Evolutionary conservation across 371 early-diverging fungal species (phyloP).

Genomic region (Rhizopus delemar): DNA sequence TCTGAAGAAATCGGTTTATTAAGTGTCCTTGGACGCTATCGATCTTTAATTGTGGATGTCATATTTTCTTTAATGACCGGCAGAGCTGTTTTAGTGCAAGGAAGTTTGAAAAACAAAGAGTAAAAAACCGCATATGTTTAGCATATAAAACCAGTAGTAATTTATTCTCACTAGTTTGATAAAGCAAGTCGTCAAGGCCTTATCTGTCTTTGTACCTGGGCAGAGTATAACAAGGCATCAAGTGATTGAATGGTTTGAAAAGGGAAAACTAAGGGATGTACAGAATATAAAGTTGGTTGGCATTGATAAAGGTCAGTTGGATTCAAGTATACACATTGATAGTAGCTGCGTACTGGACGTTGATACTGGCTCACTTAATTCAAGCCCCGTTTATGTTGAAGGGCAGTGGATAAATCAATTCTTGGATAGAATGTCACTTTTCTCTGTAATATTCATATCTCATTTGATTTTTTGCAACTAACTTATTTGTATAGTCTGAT

Average conservation of each 20-base stretch:
- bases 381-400: conserved; percentile 48
- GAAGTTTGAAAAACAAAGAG: conserved; percentile 28
- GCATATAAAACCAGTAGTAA: not conserved
- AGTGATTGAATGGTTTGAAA: conserved; percentile 37
- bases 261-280: conserved; percentile 27
- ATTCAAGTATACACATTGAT: conserved; percentile 37
- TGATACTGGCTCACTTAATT: conserved; percentile 33
- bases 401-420: conserved; percentile 50
- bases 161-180: conserved; percentile 23
- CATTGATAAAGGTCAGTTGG: conserved; percentile 26
- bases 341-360: conserved; percentile 42
- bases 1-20: conserved; percentile 8
- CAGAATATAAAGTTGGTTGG: conserved; percentile 41
- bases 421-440: conserved; percentile 25
- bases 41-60: conserved; percentile 32
- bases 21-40: conserved; percentile 12
- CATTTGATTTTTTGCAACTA: not conserved
- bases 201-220: conserved; percentile 46
- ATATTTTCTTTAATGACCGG: conserved; percentile 48
- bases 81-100: conserved; percentile 40
- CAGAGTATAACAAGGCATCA: conserved; percentile 26
- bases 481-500: conserved; percentile 25
- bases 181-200: conserved; percentile 32
- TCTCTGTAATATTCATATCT: conserved; percentile 28
- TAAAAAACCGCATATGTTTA: conserved; percentile 4